Evolutionary conservation across 441 rosid genomes (phyloP), one percentile per base, ranked within the genome.

Genomic region (Viola pubescens): DNA sequence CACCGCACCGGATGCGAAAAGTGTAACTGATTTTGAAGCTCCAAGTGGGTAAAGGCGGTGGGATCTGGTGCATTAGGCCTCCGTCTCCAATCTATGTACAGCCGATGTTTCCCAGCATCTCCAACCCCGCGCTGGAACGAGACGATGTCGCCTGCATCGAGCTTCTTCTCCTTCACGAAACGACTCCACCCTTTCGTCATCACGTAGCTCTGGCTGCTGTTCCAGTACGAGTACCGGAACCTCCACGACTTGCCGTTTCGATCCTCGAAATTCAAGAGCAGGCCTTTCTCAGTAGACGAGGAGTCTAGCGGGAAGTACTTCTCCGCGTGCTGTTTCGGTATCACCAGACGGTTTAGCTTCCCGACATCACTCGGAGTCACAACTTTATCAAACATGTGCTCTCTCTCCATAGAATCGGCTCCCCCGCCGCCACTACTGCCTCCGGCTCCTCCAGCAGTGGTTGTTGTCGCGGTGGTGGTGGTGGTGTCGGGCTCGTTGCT

Each of bases 131-230:
- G 62, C 46, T 89, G 91, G 58, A 92, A 92, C 11, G 97, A 92
- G 60, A 92, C 97, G 34, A 79, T 75, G 66, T 92, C 98, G 0
- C 98, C 98, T 0, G 97, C 94, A 48, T 89, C 94, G 7, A 92
- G 97, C 77, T 87, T 87, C 64, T 92, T 92, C 67, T 92, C 98
- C 80, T 92, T 92, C 10, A 92, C 98, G 52, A 92, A 92, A 39
- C 98, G 88, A 76, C 97, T 92, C 98, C 98, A 92, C 2, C 98
- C 98, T 81, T 91, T 91, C 37, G 98, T 91, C 95, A 91, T 91
- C 39, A 91, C 98, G 68, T 91, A 91, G 84, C 98, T 91, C 74
- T 89, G 98, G 72, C 98, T 92, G 51, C 94, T 85, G 60, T 89
- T 91, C 98, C 98, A 91, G 60, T 91, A 91, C 9, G 95, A 88